phyloP scores from a whole-genome alignment of 1,284 basidiomycete species.

The Anthracocystis panici-leucophaei region DNA sequence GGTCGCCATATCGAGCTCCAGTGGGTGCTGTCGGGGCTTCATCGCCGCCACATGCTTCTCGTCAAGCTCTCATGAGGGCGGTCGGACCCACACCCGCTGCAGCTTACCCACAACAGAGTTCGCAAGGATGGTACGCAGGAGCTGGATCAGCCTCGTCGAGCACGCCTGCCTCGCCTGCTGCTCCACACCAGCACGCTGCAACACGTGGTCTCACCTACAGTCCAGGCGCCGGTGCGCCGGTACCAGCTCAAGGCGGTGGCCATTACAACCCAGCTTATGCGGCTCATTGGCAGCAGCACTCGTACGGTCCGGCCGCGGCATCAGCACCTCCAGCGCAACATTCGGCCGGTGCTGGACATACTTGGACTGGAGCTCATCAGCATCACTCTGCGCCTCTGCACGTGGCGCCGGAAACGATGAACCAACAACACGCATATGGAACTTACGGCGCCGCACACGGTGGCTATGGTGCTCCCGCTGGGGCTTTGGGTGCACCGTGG shows the following conservation, averaged over 20 bases:
- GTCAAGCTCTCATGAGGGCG: conserved; percentile 10
- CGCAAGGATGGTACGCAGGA: conserved; percentile 21
- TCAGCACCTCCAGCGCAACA: conserved; percentile 6
- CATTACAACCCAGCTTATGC: conserved; percentile 50
- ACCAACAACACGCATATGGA: conserved; percentile 18
- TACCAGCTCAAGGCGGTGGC: conserved; percentile 19
- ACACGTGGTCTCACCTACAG: conserved; percentile 14
- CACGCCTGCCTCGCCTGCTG: conserved; percentile 30
- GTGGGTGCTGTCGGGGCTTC: conserved; percentile 9
- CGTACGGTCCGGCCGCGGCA: conserved; percentile 8
- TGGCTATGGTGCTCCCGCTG: conserved; percentile 15
- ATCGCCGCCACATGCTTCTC: conserved; percentile 21
- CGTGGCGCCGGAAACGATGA: conserved; percentile 16
- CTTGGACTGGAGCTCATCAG: conserved; percentile 23
- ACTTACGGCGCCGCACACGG: conserved; percentile 18
- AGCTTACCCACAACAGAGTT: conserved; percentile 20
- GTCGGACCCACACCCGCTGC: conserved; percentile 1
- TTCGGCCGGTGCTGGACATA: background rate
- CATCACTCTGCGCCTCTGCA: conserved; percentile 31
- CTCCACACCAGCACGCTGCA: conserved; percentile 7
- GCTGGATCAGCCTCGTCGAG: conserved; percentile 20
- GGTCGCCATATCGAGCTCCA: conserved; percentile 8
- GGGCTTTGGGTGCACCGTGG: conserved; percentile 9
- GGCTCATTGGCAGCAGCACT: conserved; percentile 45
- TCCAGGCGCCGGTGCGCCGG: conserved; percentile 15